phyloP scores from a whole-genome alignment of 371 early-diverging fungal genomes.

The Rhizopus delemar region DNA sequence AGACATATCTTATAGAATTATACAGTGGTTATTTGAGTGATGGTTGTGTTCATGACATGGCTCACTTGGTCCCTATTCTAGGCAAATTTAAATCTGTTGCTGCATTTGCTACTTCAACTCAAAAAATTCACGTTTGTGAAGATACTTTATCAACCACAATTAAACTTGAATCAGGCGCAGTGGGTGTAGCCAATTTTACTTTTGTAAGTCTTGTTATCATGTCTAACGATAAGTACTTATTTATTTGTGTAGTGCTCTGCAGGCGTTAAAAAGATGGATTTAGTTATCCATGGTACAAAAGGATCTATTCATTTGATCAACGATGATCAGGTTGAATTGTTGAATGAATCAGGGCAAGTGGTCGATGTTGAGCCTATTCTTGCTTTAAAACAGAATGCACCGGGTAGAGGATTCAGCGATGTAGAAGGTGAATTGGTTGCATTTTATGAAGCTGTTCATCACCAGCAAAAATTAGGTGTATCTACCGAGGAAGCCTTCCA shows the following conservation, averaged over 20 bases:
- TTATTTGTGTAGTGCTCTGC: conserved; percentile 35
- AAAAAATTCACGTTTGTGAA: conserved; percentile 40
- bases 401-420: conserved; percentile 37
- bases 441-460: conserved; percentile 36
- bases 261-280: conserved; percentile 31
- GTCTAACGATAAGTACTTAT: not conserved
- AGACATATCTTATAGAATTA: too few relatives aligned
- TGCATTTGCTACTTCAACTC: conserved; percentile 44
- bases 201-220: conserved; percentile 39
- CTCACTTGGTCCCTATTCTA: conserved; percentile 46
- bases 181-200: conserved; percentile 51
- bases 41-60: conserved; percentile 55
- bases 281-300: conserved; percentile 47
- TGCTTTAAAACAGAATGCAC: conserved; percentile 19
- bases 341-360: conserved; percentile 30
- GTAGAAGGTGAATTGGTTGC: conserved; percentile 50
- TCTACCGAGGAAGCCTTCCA: conserved; percentile 46
- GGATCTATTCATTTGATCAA: conserved; percentile 42
- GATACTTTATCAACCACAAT: conserved; percentile 44
- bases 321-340: conserved; percentile 29
- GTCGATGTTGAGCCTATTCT: conserved; percentile 16
- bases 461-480: conserved; percentile 31
- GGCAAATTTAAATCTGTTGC: conserved; percentile 41
- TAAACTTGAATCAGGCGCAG: conserved; percentile 38
- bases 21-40: conserved; percentile 54